A percentile compares a stretch with the other conserved stretches of the same genome.
Evolutionary conservation across 306 rosid species (phyloP).

Genomic region (Fragaria nilgerrensis): DNA sequence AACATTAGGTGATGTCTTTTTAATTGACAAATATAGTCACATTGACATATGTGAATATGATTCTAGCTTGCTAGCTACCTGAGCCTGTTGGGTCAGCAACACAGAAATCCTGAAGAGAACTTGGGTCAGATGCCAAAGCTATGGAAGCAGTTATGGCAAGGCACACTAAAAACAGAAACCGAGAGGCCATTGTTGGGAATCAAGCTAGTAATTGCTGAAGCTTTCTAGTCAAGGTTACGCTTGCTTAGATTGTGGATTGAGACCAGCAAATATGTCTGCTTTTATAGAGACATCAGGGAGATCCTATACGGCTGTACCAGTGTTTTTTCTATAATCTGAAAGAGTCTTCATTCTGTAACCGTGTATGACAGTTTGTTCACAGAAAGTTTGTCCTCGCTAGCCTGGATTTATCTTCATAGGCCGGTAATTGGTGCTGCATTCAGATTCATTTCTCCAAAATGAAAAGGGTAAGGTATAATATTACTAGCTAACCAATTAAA

Average conservation of each 20-base stretch:
- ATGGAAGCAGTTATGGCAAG: not conserved
- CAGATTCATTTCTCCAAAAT: not conserved
- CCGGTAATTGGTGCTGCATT: not conserved
- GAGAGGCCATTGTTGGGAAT: constrained; percentile 18
- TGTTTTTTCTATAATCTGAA: not conserved
- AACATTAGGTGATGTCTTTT: too few relatives aligned
- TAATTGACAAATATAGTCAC: not conserved
- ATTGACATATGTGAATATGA: not conserved
- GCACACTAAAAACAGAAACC: not conserved
- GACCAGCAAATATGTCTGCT: not conserved
- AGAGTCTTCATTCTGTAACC: not conserved
- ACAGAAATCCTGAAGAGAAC: constrained; percentile 32
- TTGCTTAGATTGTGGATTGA: constrained; percentile 1
- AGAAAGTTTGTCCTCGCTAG: not conserved
- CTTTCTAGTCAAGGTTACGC: not conserved
- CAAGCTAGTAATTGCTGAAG: not conserved
- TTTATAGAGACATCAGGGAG: not conserved
- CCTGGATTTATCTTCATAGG: not conserved
- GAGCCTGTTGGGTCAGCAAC: constrained; percentile 16
- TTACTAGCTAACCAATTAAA: not conserved
- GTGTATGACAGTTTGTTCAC: not conserved
- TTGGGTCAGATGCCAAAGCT: constrained; percentile 19
- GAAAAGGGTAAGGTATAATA: not conserved
- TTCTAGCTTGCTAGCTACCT: not conserved
- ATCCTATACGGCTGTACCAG: not conserved